These are phyloP conservation scores for Phaeomoniella chlamydospora DNA, from an alignment of 2,329 filamentous ascomycete genomes.

Conservation along the genomic window DNA sequence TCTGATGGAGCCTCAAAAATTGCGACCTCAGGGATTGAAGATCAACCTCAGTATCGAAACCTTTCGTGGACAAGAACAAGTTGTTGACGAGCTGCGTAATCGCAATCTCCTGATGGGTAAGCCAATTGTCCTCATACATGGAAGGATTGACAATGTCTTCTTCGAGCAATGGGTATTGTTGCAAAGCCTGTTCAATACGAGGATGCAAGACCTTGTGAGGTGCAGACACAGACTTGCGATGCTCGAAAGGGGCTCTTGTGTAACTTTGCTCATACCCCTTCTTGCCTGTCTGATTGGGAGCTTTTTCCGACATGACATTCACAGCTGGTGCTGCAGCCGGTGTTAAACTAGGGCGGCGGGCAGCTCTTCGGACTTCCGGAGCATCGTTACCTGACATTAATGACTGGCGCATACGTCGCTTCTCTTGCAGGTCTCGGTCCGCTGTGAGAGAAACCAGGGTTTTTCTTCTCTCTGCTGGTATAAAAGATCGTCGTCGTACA, in stretches of 20 bases:
- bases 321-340: slow-evolving; percentile 10
- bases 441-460: not conserved
- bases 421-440: not conserved
- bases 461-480: not conserved
- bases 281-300: slow-evolving; percentile 3
- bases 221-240: slow-evolving; percentile 13
- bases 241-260: slow-evolving; percentile 3
- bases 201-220: slow-evolving; percentile 15
- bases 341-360: not conserved
- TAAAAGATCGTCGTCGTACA: not conserved
- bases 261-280: slow-evolving; percentile 2
- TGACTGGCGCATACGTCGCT: not conserved
- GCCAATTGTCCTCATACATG: slow-evolving; percentile 50
- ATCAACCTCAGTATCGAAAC: slow-evolving; percentile 1
- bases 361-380: not conserved
- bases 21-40: slow-evolving; percentile 23
- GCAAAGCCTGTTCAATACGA: slow-evolving; percentile 9
- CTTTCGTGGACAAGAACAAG: slow-evolving; percentile 24
- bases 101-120: slow-evolving; percentile 45
- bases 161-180: slow-evolving; percentile 34
- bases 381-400: not conserved
- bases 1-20: slow-evolving; percentile 40
- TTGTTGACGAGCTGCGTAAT: slow-evolving; percentile 46
- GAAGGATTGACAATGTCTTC: slow-evolving; percentile 41
- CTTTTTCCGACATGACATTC: slow-evolving; percentile 11